Conservation (phyloP, 1,284 basidiomycete species). For the Ustilago loliicola region DNA sequence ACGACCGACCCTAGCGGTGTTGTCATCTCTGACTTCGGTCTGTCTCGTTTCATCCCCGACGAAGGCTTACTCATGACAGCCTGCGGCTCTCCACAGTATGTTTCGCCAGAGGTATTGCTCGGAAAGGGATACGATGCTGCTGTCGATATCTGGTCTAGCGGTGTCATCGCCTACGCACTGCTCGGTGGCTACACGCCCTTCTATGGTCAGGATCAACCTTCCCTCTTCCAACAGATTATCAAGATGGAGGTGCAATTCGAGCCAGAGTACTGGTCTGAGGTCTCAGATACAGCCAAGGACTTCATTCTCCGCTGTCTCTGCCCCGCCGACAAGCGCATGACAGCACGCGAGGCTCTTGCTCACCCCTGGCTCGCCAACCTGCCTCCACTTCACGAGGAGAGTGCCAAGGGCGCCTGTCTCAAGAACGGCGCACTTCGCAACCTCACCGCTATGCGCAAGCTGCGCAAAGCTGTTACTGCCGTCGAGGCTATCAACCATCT, state of each 20-base stretch:
- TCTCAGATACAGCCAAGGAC: constrained; percentile 65
- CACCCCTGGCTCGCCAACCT: constrained; percentile 67
- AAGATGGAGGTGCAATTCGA: constrained; percentile 66
- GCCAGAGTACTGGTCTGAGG: constrained; percentile 65
- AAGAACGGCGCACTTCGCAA: constrained; percentile 60
- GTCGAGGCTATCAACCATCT: constrained; percentile 64
- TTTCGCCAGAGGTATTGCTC: constrained; percentile 68
- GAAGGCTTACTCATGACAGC: constrained; percentile 67
- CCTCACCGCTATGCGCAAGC: constrained; percentile 56
- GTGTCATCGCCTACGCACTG: constrained; percentile 69
- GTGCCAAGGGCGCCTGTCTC: constrained; percentile 58
- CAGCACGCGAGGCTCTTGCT: constrained; percentile 61
- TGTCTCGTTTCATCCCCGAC: constrained; percentile 65
- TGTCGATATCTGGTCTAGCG: constrained; percentile 69
- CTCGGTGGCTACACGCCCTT: constrained; percentile 70
- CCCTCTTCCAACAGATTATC: constrained; percentile 67
- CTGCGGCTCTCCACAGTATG: constrained; percentile 69
- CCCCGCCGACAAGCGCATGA: constrained; percentile 61
- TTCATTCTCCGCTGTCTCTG: constrained; percentile 68
- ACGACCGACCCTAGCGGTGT: constrained; percentile 59
- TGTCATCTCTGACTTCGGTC: constrained; percentile 69
- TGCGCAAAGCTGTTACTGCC: constrained; percentile 64
- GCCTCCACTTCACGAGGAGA: constrained; percentile 57
- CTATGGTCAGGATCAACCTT: constrained; percentile 64
- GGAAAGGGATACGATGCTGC: constrained; percentile 66